Evolutionary conservation across 192 early-diverging fungal species (phyloP).

Genomic region (Chytriomyces sp.): DNA sequence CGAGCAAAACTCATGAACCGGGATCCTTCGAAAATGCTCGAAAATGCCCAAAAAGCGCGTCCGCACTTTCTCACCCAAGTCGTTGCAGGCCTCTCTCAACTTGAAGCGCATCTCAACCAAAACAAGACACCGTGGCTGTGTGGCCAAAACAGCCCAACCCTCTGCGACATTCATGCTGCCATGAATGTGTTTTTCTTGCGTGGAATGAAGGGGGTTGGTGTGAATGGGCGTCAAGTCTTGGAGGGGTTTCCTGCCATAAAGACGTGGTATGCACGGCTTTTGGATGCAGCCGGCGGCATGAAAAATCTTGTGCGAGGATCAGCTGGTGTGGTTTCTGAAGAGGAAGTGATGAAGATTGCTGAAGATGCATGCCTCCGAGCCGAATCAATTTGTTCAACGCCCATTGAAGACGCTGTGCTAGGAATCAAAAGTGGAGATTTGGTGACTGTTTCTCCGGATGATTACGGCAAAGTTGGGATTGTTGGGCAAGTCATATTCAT

Average conservation of each 20-base stretch:
- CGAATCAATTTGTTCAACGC: too few relatives aligned
- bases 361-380: too few relatives aligned
- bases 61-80: not conserved
- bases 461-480: constrained; percentile 45
- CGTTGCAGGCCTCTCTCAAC: not conserved
- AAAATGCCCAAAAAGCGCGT: not conserved
- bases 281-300: not conserved
- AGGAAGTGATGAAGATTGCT: too few relatives aligned
- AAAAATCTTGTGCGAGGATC: not conserved
- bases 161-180: not conserved
- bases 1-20: not conserved
- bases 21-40: not conserved
- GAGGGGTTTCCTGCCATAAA: not conserved
- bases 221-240: not conserved
- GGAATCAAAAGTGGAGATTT: not conserved
- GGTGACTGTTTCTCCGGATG: constrained; percentile 43
- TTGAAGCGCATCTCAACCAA: not conserved
- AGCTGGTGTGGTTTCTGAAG: too few relatives aligned
- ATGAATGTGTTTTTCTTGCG: not conserved
- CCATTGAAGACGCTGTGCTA: not conserved
- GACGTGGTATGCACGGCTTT: not conserved
- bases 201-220: not conserved
- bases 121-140: not conserved
- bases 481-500: not conserved
- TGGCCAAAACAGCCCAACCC: not conserved